Base-by-base conservation (phyloP, 2,329 filamentous ascomycete genomes). In the Epichloe elymi region DNA sequence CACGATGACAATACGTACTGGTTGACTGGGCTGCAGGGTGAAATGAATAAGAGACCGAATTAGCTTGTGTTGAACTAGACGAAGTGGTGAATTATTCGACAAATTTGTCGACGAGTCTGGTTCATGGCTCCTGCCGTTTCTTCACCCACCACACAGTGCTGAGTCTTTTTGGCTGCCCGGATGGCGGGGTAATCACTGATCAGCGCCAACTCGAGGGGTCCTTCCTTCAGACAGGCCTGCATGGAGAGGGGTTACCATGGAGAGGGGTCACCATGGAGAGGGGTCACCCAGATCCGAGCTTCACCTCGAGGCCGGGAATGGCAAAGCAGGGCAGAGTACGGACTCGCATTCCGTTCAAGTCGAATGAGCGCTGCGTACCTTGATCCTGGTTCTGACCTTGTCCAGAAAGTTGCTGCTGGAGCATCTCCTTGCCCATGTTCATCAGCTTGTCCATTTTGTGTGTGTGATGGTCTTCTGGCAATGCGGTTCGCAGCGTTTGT, bases 361-460 rank as follows among this genome's bases (percentile, higher is more conserved):
- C n/a, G 4, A 42, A 19, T 12, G 10, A 19, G 7, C 15, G 17
- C 40, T 30, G 26, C 26, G 26, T 30, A 30, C 26, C 26, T 30
- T 30, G 26, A 53, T 42, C 43, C 45, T 53, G 47, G 5, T n/a
- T 36, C 26, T 48, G 48, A 3, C 36, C 48, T 17, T 53, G 44
- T 17, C 48, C 51, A 17, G 51, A 50, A 38, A 51, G 30, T 17
- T 45, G 48, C 48, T 51, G 43, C 48, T 48, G 48, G 20, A 53
- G 51, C 40, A 53, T 45, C 30, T 68, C 64, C 58, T 67, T 68
- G 50, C 66, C 68, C 19, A 60, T 62, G 58, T 55, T 66, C 55
- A 70, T 53, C 53, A 71, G 52, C 51, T 64, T 67, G 41, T 71
- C 67, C 69, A 71, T 71, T 33, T 17, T 12, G n/a, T 4, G 6